Base-by-base conservation (phyloP, 768 basidiomycete species). In the Boletus rufocinnamomeus region DNA sequence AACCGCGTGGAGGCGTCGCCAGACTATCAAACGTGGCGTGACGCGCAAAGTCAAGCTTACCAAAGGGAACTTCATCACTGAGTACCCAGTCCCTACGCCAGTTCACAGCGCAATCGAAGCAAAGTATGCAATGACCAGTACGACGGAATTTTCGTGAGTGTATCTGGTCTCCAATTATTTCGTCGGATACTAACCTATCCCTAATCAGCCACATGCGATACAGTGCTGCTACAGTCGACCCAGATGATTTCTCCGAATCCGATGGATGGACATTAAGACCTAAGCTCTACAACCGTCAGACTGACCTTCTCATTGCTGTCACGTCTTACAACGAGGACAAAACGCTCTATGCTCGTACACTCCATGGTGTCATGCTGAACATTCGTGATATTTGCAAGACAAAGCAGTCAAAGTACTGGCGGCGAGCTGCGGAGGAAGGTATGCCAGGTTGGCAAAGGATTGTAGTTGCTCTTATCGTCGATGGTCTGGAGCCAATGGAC, bases 361-460 rank as follows among this genome's bases (percentile, higher is more conserved):
- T 98, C 41, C 96, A 98, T 69, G 92, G 92, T 62, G 89, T 98
- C 67, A 98, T 98, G 95, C 74, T 96, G 61, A 98, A 99, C 74
- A 96, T 98, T 60, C 90, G 95, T 63, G 91, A 98, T 66, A 98
- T 98, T 64, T 95, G 94, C 83, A 94, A 90, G 76, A 95, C 93
- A 43, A 95, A 95, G 73, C 89, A 91, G 68, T 93, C 89, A 61
- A 94, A 94, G 73, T 96, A 89, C 75, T 94, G 94, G 92, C 82
- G 88, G 45, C 82, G 85, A 58, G 82, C 82, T 52, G 87, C 92
- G 11, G 91, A 93, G 72, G 91, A 93, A 69, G 91, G 92, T 45
- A 81, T 82, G 54, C 91, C 92, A 40, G 87, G 81, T 11, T 98
- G 95, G 95, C 91, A 97, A 71, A 88, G 84, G 70, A 95, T 98